These are phyloP conservation scores for Eremochloa ophiuroides DNA, from an alignment of 176 grass and related monocot species.

Conservation along the genomic window DNA sequence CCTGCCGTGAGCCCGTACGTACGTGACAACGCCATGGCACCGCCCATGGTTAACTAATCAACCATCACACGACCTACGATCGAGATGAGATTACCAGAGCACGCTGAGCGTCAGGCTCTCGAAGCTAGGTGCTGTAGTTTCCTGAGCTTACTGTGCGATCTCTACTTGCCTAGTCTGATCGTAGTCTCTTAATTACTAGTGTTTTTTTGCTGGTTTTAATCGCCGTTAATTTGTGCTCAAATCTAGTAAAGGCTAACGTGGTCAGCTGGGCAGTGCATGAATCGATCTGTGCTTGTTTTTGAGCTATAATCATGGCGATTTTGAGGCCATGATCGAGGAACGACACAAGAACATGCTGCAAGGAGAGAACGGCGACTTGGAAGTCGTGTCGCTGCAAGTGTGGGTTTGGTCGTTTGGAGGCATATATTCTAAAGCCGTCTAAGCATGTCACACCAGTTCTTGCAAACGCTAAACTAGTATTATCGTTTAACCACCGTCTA, in stretches of 20 bases:
- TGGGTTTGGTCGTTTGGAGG: background rate
- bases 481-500: background rate
- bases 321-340: background rate
- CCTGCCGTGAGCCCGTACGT: constrained; percentile 43
- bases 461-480: background rate
- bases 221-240: background rate
- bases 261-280: background rate
- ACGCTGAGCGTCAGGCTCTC: background rate
- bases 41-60: background rate
- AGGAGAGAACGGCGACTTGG: background rate
- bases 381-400: background rate
- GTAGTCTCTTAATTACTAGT: background rate
- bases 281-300: background rate
- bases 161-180: background rate
- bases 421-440: constrained; percentile 8
- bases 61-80: background rate
- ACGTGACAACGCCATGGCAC: background rate
- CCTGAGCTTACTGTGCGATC: background rate
- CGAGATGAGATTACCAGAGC: background rate
- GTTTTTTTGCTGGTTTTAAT: background rate
- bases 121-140: background rate
- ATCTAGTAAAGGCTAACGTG: constrained; percentile 12
- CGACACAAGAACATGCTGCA: background rate
- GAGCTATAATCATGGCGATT: background rate
- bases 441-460: background rate